Conservation (phyloP, 768 basidiomycete genomes). For the Hygrophorus russula region DNA sequence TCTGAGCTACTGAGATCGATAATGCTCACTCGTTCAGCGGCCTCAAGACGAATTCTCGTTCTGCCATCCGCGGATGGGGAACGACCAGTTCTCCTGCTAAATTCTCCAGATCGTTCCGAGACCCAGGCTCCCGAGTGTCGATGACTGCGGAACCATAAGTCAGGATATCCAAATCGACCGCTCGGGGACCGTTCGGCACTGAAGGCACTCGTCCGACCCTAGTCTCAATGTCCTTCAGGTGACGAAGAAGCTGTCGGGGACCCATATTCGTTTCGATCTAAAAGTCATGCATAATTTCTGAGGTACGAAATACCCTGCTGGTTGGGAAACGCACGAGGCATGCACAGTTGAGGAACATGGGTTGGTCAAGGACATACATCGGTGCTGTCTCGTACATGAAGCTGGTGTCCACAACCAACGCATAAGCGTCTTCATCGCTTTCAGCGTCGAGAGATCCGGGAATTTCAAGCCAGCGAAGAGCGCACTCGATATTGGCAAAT, state of each 20-base stretch:
- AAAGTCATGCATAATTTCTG: neutral
- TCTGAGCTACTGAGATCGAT: neutral
- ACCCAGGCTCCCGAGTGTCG: conserved; percentile 38
- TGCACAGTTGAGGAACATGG: conserved; percentile 83
- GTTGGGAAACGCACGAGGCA: conserved; percentile 54
- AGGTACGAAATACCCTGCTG: neutral
- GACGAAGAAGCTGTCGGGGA: conserved; percentile 43
- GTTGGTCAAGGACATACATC: conserved; percentile 94
- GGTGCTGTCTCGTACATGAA: conserved; percentile 89
- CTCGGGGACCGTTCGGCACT: conserved; percentile 77
- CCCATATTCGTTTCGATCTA: conserved; percentile 69
- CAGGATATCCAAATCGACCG: conserved; percentile 83
- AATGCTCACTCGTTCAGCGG: conserved; percentile 75
- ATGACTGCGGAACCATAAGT: conserved; percentile 55
- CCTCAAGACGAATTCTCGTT: conserved; percentile 87
- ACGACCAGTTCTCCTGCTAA: conserved; percentile 62
- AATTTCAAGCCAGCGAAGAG: conserved; percentile 59
- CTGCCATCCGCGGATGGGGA: conserved; percentile 72
- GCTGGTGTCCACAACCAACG: conserved; percentile 61
- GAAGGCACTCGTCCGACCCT: conserved; percentile 71
- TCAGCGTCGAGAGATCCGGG: conserved; percentile 21
- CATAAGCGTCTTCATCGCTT: conserved; percentile 13
- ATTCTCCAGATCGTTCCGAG: conserved; percentile 34
- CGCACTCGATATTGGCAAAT: conserved; percentile 70
- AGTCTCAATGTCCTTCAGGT: conserved; percentile 66